Base-by-base conservation (phyloP, 2,329 filamentous ascomycete species). In the Thielaviopsis ethacetica region DNA sequence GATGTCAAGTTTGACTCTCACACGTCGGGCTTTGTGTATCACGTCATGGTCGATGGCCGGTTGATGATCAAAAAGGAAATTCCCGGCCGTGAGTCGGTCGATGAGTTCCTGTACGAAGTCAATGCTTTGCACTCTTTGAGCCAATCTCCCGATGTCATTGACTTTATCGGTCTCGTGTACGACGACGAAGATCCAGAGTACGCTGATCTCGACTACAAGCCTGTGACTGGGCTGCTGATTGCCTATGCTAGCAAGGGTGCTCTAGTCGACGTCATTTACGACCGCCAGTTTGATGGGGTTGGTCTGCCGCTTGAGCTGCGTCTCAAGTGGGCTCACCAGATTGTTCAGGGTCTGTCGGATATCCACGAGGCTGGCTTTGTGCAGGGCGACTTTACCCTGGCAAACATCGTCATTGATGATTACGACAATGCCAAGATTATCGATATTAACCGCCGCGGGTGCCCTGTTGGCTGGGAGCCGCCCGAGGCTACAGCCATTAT, bases 61-160 rank as follows among this genome's bases (percentile, higher is more conserved):
- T 74, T 82, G 1, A 85, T 90, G 65, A 95, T 98, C 71, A 97
- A 97, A 71, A 98, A 98, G 70, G 93, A 98, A 68, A 97, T 98
- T 17, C 93, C 93, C 0, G 91, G 91, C 1, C 91, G 91, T 1
- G 91, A 97, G 66, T 93, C 88, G 0, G 85, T 97, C 21, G 91
- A 97, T 63, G 93, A 97, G 69, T 98, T 98, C 67, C 75, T 97
- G 1, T 98, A 98, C 69, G 93, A 98, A 71, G 87, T 96, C 68
- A 96, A 97, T 69, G 91, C 91, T 3, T 80, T 98, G n/a, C 84
- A 86, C 69, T 82, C 82, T 30, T 76, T 98, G 17, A 77, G 79
- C 50, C 82, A 80, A 59, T 88, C 88, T 1, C 75, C 77, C 5
- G 85, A 85, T 65, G 88, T 97, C 61, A 93, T 97, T 62, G 78